A percentile compares a stretch with the other conserved stretches of the same genome.
These are phyloP conservation scores for Xerophyta viscosa DNA, from an alignment of 106 monocot species.

Conservation along the genomic window DNA sequence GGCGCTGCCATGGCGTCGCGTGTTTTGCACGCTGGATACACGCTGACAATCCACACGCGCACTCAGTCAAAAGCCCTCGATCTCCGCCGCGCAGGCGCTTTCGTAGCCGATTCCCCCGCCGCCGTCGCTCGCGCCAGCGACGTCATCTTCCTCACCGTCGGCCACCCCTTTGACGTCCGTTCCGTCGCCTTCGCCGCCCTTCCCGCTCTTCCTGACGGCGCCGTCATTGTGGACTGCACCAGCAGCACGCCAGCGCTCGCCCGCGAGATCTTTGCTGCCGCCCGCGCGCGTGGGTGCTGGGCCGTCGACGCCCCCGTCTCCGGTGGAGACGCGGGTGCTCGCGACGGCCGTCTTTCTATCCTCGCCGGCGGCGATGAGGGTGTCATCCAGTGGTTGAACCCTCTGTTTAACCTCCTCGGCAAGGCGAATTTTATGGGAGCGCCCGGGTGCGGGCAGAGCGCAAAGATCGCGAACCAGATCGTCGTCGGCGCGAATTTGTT, in stretches of 20 bases:
- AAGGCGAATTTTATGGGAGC: constrained; percentile 23
- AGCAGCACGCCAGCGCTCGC: constrained; percentile 20
- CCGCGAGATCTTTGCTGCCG: constrained; percentile 7
- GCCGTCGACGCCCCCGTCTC: constrained; percentile 53
- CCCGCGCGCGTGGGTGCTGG: constrained; percentile 13
- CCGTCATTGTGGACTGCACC: constrained; percentile 18
- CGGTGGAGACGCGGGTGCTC: constrained; percentile 45
- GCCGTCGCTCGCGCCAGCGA: constrained; percentile 21
- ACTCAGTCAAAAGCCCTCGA: constrained; percentile 26
- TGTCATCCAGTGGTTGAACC: constrained; percentile 28
- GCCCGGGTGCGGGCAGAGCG: constrained; percentile 44
- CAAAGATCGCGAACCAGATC: constrained; percentile 59
- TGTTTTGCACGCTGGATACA: constrained; percentile 31
- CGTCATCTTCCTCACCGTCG: constrained; percentile 46
- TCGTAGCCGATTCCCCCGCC: constrained; percentile 24
- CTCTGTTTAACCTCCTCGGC: constrained; percentile 27
- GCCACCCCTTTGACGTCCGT: constrained; percentile 39
- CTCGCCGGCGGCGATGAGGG: constrained; percentile 35
- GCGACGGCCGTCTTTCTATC: constrained; percentile 38
- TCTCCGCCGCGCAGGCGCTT: constrained; percentile 25
- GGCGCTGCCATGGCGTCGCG: constrained; percentile 46
- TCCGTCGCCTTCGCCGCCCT: constrained; percentile 10
- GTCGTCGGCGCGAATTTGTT: constrained; percentile 19
- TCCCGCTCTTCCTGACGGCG: neutral
- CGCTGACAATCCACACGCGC: constrained; percentile 34